These are phyloP conservation scores for Abrus pulchellus DNA, from an alignment of 306 rosid genomes.

Conservation along the genomic window DNA sequence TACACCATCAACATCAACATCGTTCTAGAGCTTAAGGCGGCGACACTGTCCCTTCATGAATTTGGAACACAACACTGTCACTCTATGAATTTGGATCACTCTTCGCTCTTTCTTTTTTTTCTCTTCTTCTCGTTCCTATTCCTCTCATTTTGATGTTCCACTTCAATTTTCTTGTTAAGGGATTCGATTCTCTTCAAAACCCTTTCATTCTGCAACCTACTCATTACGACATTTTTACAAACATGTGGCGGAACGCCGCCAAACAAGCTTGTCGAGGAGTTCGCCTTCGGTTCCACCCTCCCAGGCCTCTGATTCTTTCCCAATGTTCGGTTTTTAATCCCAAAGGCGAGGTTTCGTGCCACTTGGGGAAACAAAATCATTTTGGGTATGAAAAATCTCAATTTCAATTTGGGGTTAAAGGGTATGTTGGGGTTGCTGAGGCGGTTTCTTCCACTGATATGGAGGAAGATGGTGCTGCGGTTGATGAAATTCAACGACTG, in stretches of 20 bases:
- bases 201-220: conserved; percentile 24
- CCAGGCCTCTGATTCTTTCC: conserved; percentile 46
- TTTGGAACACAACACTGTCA: neutral
- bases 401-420: conserved; percentile 52
- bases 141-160: conserved; percentile 62
- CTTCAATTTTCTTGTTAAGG: conserved; percentile 43
- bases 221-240: conserved; percentile 60
- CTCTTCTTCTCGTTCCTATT: neutral
- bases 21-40: conserved; percentile 55
- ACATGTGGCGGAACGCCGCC: conserved; percentile 73
- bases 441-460: conserved; percentile 70
- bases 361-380: conserved; percentile 22
- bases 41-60: conserved; percentile 11
- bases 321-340: conserved; percentile 6
- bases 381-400: neutral
- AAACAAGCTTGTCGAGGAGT: conserved; percentile 55
- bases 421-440: conserved; percentile 76
- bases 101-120: conserved; percentile 1
- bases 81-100: conserved; percentile 47
- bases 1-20: neutral
- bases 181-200: conserved; percentile 29
- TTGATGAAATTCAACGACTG: conserved; percentile 57
- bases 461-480: conserved; percentile 67
- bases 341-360: conserved; percentile 26
- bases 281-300: conserved; percentile 42